These are phyloP conservation scores for Gracilaria domingensis DNA, from an alignment of 23 red algal genomes.

Conservation along the genomic window DNA sequence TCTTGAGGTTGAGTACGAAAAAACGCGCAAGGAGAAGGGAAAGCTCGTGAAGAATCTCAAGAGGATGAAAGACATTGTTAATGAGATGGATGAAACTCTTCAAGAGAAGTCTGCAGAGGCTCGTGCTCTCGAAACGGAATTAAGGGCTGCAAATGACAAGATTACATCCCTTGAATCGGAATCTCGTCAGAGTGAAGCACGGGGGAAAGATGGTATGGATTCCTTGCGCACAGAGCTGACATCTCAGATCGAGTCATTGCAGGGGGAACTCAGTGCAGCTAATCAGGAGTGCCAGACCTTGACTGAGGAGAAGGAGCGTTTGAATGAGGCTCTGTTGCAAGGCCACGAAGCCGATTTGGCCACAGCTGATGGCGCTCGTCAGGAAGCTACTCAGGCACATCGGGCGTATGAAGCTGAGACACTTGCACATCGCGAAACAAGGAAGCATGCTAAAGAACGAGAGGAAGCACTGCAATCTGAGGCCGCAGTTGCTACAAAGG, in stretches of 20 bases:
- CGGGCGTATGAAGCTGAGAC: conserved; percentile 70
- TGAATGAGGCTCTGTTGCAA: conserved; percentile 58
- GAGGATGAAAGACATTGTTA: conserved; percentile 61
- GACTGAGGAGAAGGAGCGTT: conserved; percentile 60
- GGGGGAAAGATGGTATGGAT: conserved; percentile 55
- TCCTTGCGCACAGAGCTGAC: conserved; percentile 45
- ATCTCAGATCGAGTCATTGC: conserved; percentile 50
- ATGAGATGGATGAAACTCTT: conserved; percentile 70
- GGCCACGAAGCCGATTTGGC: conserved; percentile 59
- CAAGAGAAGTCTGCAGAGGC: conserved; percentile 53
- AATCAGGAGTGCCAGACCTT: conserved; percentile 26
- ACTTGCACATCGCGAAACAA: conserved; percentile 65
- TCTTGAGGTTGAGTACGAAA: conserved; percentile 60
- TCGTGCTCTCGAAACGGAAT: conserved; percentile 31
- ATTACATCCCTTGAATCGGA: conserved; percentile 43
- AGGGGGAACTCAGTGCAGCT: background rate
- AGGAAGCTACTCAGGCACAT: conserved; percentile 62
- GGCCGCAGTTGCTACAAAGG: conserved; percentile 55
- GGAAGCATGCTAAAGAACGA: conserved; percentile 50
- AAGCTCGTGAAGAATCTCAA: conserved; percentile 80
- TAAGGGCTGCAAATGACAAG: conserved; percentile 44
- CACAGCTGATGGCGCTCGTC: conserved; percentile 66
- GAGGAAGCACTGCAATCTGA: conserved; percentile 67
- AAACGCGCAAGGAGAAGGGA: conserved; percentile 37
- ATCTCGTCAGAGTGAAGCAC: conserved; percentile 20